phyloP scores from a whole-genome alignment of 2,329 filamentous ascomycete genomes.

The Lachnum nothofagi region DNA sequence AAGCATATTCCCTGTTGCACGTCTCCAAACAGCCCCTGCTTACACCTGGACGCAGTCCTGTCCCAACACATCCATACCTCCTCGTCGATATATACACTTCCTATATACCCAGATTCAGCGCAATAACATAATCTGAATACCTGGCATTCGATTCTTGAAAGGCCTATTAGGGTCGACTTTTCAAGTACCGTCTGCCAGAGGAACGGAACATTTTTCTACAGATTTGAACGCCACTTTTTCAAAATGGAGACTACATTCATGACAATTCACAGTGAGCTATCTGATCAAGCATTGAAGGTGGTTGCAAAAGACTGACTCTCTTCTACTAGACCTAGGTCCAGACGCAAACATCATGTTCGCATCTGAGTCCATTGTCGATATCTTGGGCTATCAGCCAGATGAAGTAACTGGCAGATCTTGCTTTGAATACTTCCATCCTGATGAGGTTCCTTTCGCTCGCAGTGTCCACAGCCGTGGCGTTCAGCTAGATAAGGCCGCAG shows the following conservation, averaged over 20 bases:
- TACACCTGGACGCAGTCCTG: no score
- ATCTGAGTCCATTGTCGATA: conserved; percentile 77
- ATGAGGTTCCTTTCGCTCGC: conserved; percentile 71
- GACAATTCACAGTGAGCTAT: conserved; percentile 73
- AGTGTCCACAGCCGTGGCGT: conserved; percentile 69
- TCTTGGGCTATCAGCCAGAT: conserved; percentile 71
- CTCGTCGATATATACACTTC: background rate
- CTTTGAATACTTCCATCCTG: conserved; percentile 82
- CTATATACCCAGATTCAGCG: background rate
- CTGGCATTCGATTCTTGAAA: conserved; percentile 1
- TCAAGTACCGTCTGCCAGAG: conserved; percentile 14
- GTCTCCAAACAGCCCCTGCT: background rate
- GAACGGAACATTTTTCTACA: conserved; percentile 34
- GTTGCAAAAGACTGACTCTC: conserved; percentile 15
- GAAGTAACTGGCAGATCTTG: conserved; percentile 72
- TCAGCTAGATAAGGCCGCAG: conserved; percentile 75
- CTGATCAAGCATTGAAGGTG: background rate
- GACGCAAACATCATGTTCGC: conserved; percentile 78
- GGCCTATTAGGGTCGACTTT: background rate
- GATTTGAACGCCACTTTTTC: conserved; percentile 33
- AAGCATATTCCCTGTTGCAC: conserved; percentile 2
- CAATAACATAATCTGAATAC: background rate
- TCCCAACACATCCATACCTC: no score
- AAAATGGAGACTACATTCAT: conserved; percentile 83
- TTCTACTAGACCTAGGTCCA: conserved; percentile 58